Evolutionary conservation across 2,329 filamentous ascomycete species (phyloP), one percentile per base, ranked within the genome.

Genomic region (Phialemonium atrogriseum): DNA sequence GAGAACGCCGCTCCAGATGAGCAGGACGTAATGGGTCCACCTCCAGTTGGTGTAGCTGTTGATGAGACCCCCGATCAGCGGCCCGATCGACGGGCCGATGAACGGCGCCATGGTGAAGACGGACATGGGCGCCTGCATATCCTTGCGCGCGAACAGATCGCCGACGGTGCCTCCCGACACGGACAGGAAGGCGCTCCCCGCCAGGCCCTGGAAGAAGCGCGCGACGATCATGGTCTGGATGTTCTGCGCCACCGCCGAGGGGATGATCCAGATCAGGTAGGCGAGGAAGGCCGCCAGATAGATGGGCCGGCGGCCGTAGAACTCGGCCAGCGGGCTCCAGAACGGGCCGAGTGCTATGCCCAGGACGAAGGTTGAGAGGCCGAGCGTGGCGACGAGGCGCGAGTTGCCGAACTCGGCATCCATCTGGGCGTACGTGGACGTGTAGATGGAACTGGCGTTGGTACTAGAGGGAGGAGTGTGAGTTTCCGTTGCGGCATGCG

Each of bases 151-250:
- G 49, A 89, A 91, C 41, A 89, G 58, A 49, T 94, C 87, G 20
- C 85, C 83, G 11, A 94, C 84, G 0, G 84, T 94, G 10, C 86
- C 85, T 24, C 86, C 87, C 0, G 85, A 82, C 2, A 94, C 85
- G 36, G 72, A 73, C 36, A 83, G 52, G 42, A 82, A 82, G 3
- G 77, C 73, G 40, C 71, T 77, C 4, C 83, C 83, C 1, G 80
- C 67, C 20, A 88, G 61, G 4, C 84, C 84, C 46, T 80, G 72
- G 29, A 95, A 68, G 53, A 94, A 94, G 5, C 88, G 76, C 11
- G 70, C 68, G 10, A 93, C 61, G 31, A 94, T 60, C 64, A 93
- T 76, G 5, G 85, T 91, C 43, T 76, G 60, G n/a, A 88, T 82
- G 48, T 93, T 93, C 33, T 66, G 62, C n/a, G 84, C 82, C 13